Evolutionary conservation across 345 rosid species (phyloP), one percentile per base, ranked within the genome.

Genomic region (Dovyalis caffra): DNA sequence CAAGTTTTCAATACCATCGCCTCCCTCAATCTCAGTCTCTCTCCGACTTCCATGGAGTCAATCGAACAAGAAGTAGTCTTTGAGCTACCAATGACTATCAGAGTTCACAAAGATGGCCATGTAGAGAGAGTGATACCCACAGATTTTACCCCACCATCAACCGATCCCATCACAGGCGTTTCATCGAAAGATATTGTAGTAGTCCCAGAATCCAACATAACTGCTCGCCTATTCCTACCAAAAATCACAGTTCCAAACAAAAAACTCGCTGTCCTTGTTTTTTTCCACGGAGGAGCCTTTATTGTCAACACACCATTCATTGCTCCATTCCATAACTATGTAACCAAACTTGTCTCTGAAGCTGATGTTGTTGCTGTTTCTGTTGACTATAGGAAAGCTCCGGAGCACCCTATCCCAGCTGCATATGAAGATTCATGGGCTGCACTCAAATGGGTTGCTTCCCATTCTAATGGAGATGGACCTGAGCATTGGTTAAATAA

Each of bases 241-340:
- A 76, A 75, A 70, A 56, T 71, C 32, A 9, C 75, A 68, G 38
- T 26, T n/a, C 63, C 69, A 0, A 26, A 35, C 53, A 75, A 71
- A 7, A 89, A 87, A 21, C 69, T 87, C 11, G 89, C 89, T 31
- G 63, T 90, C 43, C 83, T 88, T 0, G 77, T 88, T 70, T 87
- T 85, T 83, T 85, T 90, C 77, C 89, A 84, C 61, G 91, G 90
- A 14, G 90, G 91, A 9, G 90, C 73, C 35, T 89, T 86, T 74
- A 80, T 85, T 73, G 15, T 83, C 72, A 82, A 81, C 3, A 83
- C 90, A 0, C 83, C 93, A 0, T 86, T 83, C 82, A 72, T 76
- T 1, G 38, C 62, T 6, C 73, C 63, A 2, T 82, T 82, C 85
- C 83, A 81, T 47, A 76, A 33, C 37, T 83, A 71, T 78, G 6